Percentiles rank a stretch among this genome's conserved stretches.
phyloP scores from a whole-genome alignment of 2,329 filamentous ascomycete species.

The Penicillium sp. region DNA sequence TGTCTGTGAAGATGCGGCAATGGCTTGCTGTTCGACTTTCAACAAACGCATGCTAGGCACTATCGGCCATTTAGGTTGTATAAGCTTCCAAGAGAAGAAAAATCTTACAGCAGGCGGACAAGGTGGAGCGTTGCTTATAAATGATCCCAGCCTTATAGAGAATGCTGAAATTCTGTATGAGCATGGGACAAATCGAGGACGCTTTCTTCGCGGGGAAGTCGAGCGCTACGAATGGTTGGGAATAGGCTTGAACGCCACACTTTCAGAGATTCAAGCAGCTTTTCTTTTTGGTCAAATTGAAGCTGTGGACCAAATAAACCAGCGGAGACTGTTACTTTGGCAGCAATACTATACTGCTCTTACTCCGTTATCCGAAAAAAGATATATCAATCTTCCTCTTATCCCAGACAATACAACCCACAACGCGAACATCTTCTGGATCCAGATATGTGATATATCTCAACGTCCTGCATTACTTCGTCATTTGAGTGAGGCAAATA shows the following conservation, averaged over 20 bases:
- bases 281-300: conserved; percentile 16
- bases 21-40: conserved; percentile 9
- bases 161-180: conserved; percentile 11
- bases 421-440: neutral
- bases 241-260: conserved; percentile 6
- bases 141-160: conserved; percentile 6
- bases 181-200: conserved; percentile 11
- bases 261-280: conserved; percentile 15
- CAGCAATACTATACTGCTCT: neutral
- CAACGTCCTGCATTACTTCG: neutral
- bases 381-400: neutral
- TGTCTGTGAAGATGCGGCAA: conserved; percentile 18
- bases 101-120: conserved; percentile 16
- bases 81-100: conserved; percentile 21
- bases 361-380: neutral
- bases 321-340: neutral
- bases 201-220: conserved; percentile 12
- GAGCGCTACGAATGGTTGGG: conserved; percentile 13
- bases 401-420: neutral
- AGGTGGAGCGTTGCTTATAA: conserved; percentile 16
- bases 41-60: conserved; percentile 12
- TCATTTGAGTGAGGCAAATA: neutral
- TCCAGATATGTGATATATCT: neutral
- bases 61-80: conserved; percentile 18
- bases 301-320: conserved; percentile 4